phyloP scores from a whole-genome alignment of 1,284 basidiomycete species.

The Moesziomyces sp. region DNA sequence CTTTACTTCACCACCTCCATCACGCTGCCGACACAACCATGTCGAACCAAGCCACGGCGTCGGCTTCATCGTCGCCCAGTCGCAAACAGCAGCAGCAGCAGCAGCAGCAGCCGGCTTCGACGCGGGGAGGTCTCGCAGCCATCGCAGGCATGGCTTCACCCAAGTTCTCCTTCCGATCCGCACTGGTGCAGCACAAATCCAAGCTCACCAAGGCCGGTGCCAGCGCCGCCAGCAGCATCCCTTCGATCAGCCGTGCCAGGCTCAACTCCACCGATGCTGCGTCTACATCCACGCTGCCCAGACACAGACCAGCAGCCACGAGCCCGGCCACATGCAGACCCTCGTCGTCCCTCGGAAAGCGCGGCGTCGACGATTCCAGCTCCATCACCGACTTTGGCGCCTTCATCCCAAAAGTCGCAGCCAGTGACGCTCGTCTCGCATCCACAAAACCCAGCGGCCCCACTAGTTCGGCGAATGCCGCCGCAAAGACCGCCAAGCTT shows the following conservation, averaged over 20 bases:
- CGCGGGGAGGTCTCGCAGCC: neutral
- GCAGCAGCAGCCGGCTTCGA: constrained; percentile 2
- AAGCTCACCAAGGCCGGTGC: constrained; percentile 11
- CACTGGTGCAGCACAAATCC: constrained; percentile 26
- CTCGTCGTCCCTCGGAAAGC: constrained; percentile 31
- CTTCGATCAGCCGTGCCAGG: constrained; percentile 13
- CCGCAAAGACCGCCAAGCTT: constrained; percentile 14
- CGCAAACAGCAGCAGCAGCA: constrained; percentile 17
- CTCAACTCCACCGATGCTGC: constrained; percentile 21
- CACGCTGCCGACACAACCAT: constrained; percentile 13
- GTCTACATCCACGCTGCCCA: constrained; percentile 8
- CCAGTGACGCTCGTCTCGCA: neutral
- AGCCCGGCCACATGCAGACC: constrained; percentile 17
- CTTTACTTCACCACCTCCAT: constrained; percentile 8
- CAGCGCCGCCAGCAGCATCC: constrained; percentile 25
- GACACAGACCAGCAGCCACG: neutral
- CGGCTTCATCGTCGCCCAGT: constrained; percentile 18
- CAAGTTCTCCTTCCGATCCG: constrained; percentile 46
- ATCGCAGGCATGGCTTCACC: constrained; percentile 21
- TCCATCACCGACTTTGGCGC: constrained; percentile 35
- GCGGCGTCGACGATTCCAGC: constrained; percentile 17
- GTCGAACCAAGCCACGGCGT: constrained; percentile 12
- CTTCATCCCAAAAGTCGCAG: constrained; percentile 3
- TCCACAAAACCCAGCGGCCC: neutral
- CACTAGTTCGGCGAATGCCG: neutral